Base-by-base conservation (phyloP, 495 filamentous ascomycete genomes). In the Trichoderma reesei region DNA sequence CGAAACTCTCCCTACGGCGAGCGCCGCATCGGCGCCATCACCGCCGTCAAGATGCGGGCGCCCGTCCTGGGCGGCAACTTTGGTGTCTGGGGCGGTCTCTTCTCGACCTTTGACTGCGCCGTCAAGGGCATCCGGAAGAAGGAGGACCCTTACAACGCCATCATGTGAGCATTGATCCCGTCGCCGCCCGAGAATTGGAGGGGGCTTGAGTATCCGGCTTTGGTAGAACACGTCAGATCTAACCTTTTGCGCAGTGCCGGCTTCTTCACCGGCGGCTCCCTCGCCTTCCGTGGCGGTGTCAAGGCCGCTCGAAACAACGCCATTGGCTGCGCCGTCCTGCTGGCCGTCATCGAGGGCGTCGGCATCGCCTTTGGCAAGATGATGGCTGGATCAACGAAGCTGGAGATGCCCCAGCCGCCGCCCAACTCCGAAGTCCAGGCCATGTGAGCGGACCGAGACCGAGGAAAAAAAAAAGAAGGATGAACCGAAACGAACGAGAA, bases 41-140 rank as follows among this genome's bases (percentile, higher is more conserved):
- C 95, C 68, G 94, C 94, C 38, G 92, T 98, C 78, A 98, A 98
- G 81, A 90, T 92, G 63, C 88, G 94, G 66, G 95, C 94, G 38
- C 94, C 94, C 2, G 92, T 98, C 59, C 83, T 98, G 61, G 94
- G 93, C 66, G 94, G 94, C 67, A 98, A 98, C 81, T 98, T 98
- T 68, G 94, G 71, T 62, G 88, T 92, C 39, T 98, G 93, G 93
- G 95, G 94, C 70, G 94, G 94, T 67, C 72, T 98, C 48, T 98
- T 98, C 79, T 89, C 85, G 65, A 93, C 90, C 44, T 97, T 89
- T 72, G 94, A 98, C 77, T 98, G 94, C 79, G 90, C 91, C n/a
- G 89, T 98, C 33, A 97, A 97, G 81, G 93, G 93, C 54, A 79
- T 96, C 42, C 80, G 94, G 66, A 89, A 94, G 79, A 98, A 96